These are phyloP conservation scores for Peribolospora kevripleyi DNA, from an alignment of 768 basidiomycete genomes.

Conservation along the genomic window DNA sequence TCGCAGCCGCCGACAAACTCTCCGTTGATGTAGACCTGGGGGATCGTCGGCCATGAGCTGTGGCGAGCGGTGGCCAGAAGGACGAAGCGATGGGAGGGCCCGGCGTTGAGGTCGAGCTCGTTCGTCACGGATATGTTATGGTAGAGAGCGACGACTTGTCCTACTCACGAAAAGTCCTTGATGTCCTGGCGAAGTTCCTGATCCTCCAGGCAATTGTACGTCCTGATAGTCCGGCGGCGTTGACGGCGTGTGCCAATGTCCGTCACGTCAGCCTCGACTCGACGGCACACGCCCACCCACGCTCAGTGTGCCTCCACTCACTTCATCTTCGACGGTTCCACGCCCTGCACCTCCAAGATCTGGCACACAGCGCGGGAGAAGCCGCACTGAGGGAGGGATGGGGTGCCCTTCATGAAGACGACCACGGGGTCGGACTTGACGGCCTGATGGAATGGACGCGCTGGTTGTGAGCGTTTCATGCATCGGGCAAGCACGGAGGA, in stretches of 20 bases:
- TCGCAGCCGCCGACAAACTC: slow-evolving; percentile 96
- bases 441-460: slow-evolving; percentile 23
- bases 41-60: slow-evolving; percentile 95
- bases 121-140: neutral
- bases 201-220: slow-evolving; percentile 77
- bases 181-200: slow-evolving; percentile 56
- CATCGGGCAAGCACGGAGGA: neutral
- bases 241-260: slow-evolving; percentile 19
- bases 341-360: slow-evolving; percentile 38
- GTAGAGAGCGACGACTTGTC: neutral
- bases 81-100: too few relatives aligned
- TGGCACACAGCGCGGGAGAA: slow-evolving; percentile 89
- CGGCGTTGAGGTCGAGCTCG: neutral
- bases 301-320: too few relatives aligned
- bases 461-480: neutral
- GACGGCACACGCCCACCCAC: too few relatives aligned
- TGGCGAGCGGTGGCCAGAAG: neutral
- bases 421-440: slow-evolving; percentile 57
- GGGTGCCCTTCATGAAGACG: slow-evolving; percentile 95
- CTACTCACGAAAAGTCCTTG: slow-evolving; percentile 84
- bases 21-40: slow-evolving; percentile 79
- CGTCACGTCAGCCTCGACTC: slow-evolving; percentile 1
- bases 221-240: slow-evolving; percentile 53
- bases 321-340: too few relatives aligned
- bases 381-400: slow-evolving; percentile 63